These are phyloP conservation scores for Pleurostoma richardsiae DNA, from an alignment of 2,329 filamentous ascomycete species.

Conservation along the genomic window DNA sequence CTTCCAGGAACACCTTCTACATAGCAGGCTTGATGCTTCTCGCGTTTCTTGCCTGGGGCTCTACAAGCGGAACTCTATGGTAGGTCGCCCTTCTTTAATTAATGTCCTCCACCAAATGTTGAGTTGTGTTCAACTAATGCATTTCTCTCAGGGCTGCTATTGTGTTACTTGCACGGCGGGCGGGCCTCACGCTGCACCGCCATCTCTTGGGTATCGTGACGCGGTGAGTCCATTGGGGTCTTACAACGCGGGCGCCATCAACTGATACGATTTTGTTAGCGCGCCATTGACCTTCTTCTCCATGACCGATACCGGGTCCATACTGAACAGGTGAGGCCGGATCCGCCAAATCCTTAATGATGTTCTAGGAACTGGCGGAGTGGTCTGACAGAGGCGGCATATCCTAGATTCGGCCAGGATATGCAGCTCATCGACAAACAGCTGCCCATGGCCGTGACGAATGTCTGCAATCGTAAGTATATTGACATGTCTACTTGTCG, in stretches of 20 bases:
- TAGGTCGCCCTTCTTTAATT: conserved; percentile 15
- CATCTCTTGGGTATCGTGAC: conserved; percentile 24
- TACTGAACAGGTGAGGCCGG: conserved; percentile 28
- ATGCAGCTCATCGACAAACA: conserved; percentile 36
- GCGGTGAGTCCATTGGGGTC: conserved; percentile 8
- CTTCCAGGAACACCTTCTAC: conserved; percentile 15
- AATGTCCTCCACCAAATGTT: conserved; percentile 7
- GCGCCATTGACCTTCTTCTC: conserved; percentile 35
- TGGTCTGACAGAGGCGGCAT: not conserved
- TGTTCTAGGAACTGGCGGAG: too few relatives aligned
- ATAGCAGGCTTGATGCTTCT: conserved; percentile 27
- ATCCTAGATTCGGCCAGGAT: conserved; percentile 35
- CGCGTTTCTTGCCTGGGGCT: conserved; percentile 26
- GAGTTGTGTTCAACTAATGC: conserved; percentile 18
- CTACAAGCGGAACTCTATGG: conserved; percentile 28
- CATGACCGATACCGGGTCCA: conserved; percentile 30
- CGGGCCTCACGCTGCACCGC: conserved; percentile 24
- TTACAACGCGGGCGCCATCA: too few relatives aligned
- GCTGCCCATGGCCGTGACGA: conserved; percentile 27
- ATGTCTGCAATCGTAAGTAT: conserved; percentile 27
- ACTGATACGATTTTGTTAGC: conserved; percentile 13
- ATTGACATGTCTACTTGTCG: conserved; percentile 5
- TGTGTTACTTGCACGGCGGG: conserved; percentile 23
- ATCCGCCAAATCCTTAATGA: not conserved
- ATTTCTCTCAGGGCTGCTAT: conserved; percentile 30